Percentiles rank a stretch among this genome's conserved stretches.
Conservation (phyloP, 2,329 filamentous ascomycete genomes). For the Trichoderma asperellum region DNA sequence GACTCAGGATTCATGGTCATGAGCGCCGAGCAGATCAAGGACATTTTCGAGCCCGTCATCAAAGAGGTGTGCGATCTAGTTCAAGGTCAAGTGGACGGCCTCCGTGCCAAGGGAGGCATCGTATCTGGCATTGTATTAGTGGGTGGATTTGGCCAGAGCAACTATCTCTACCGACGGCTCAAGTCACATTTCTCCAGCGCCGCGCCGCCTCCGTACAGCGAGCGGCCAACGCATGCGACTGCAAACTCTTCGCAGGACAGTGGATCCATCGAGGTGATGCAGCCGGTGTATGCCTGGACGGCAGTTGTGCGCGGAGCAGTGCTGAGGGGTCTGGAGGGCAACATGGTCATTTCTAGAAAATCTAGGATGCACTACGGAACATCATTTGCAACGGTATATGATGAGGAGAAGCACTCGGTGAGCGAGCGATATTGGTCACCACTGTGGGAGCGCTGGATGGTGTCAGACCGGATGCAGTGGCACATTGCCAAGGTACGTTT, state of each 20-base stretch:
- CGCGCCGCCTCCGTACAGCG: constrained; percentile 66
- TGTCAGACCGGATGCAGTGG: constrained; percentile 83
- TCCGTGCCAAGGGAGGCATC: constrained; percentile 63
- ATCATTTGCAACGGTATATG: constrained; percentile 79
- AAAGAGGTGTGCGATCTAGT: constrained; percentile 71
- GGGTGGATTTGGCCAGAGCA: constrained; percentile 79
- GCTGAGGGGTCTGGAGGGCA: constrained; percentile 73
- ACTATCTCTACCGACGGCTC: constrained; percentile 73
- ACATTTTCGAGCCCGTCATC: constrained; percentile 76
- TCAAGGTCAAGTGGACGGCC: constrained; percentile 66
- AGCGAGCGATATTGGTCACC: constrained; percentile 79
- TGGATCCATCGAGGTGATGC: constrained; percentile 75
- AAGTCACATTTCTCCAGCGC: constrained; percentile 68
- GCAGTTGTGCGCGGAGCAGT: constrained; percentile 79
- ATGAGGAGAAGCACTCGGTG: constrained; percentile 73
- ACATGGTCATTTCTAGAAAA: constrained; percentile 75
- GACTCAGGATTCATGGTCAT: constrained; percentile 79
- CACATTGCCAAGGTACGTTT: constrained; percentile 72
- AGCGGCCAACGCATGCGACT: constrained; percentile 68
- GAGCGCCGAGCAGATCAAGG: constrained; percentile 69
- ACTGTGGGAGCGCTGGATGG: constrained; percentile 82
- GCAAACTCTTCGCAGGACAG: constrained; percentile 51
- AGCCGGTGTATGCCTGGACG: constrained; percentile 81
- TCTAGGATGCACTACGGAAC: constrained; percentile 80
- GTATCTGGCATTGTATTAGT: constrained; percentile 79